Percentiles rank a stretch among this genome's conserved stretches.
These are phyloP conservation scores for Colletotrichum echinochloae DNA, from an alignment of 2,329 filamentous ascomycete genomes.

Conservation along the genomic window DNA sequence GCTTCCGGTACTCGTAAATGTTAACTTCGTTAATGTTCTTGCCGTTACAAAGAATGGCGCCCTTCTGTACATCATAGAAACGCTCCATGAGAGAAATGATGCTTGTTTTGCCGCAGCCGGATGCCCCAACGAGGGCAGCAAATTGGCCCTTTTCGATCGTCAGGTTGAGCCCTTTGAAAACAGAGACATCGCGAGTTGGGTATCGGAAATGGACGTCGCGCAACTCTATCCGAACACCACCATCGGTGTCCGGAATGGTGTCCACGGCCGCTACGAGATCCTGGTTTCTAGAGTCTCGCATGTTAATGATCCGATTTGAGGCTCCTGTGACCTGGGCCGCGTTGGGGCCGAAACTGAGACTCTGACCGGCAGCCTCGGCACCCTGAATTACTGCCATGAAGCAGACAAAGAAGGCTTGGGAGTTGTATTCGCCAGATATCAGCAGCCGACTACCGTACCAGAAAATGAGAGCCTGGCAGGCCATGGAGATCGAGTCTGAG, in stretches of 20 bases:
- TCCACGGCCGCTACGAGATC: constrained; percentile 49
- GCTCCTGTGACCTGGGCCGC: constrained; percentile 70
- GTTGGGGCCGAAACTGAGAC: constrained; percentile 76
- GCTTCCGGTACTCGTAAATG: constrained; percentile 70
- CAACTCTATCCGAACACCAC: constrained; percentile 68
- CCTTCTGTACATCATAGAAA: constrained; percentile 77
- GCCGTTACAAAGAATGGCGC: constrained; percentile 74
- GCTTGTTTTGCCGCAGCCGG: constrained; percentile 79
- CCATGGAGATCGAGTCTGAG: constrained; percentile 74
- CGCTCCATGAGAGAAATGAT: constrained; percentile 74
- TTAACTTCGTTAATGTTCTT: constrained; percentile 69
- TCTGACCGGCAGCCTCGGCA: constrained; percentile 74
- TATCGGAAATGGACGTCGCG: constrained; percentile 70
- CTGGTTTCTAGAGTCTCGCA: constrained; percentile 57
- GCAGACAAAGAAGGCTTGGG: constrained; percentile 64
- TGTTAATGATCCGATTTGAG: constrained; percentile 69
- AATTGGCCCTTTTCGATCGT: constrained; percentile 77
- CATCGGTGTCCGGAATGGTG: constrained; percentile 58
- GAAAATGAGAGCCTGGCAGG: constrained; percentile 72
- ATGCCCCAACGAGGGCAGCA: constrained; percentile 76
- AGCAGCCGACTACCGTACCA: constrained; percentile 75
- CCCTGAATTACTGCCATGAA: constrained; percentile 77
- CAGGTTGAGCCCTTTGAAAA: constrained; percentile 72
- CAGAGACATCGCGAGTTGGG: constrained; percentile 66
- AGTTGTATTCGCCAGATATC: constrained; percentile 59